phyloP scores from a whole-genome alignment of 371 early-diverging fungal species.

The Batkoa obscura region DNA sequence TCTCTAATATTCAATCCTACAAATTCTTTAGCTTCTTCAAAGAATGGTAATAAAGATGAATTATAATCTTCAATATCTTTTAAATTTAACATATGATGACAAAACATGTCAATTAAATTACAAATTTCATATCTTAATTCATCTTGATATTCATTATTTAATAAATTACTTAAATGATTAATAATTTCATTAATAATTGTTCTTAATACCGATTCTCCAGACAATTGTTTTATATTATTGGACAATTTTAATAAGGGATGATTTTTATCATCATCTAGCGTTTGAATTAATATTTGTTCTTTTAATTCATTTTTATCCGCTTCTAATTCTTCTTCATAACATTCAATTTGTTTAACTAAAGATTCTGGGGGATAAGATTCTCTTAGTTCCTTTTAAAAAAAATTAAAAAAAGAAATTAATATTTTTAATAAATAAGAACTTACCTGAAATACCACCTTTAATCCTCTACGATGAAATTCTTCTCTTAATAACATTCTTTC shows the following conservation, averaged over 20 bases:
- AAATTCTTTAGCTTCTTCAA: not conserved
- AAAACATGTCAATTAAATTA: not conserved
- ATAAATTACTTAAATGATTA: not conserved
- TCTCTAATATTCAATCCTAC: not conserved
- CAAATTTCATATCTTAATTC: not conserved
- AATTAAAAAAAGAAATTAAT: not conserved
- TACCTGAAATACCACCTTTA: slow-evolving; percentile 25
- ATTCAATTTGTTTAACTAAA: slow-evolving; percentile 17
- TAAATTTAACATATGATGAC: not conserved
- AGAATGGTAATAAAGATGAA: not conserved
- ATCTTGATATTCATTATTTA: not conserved
- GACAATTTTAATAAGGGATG: slow-evolving; percentile 9
- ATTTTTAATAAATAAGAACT: not conserved
- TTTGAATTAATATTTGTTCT: slow-evolving; percentile 12
- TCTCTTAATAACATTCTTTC: slow-evolving; percentile 23
- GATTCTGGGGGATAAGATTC: slow-evolving; percentile 19
- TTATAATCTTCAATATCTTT: not conserved
- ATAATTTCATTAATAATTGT: not conserved
- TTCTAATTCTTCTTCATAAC: slow-evolving; percentile 21
- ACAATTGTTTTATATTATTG: slow-evolving; percentile 1
- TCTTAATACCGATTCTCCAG: not conserved
- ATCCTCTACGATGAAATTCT: slow-evolving; percentile 33
- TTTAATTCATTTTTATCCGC: slow-evolving; percentile 26
- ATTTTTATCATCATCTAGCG: not conserved
- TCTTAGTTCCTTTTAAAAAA: slow-evolving; percentile 11